Evolutionary conservation across 139 green algal species (phyloP), one percentile per base, ranked within the genome.

Genomic region (Micromonas pusilla): DNA sequence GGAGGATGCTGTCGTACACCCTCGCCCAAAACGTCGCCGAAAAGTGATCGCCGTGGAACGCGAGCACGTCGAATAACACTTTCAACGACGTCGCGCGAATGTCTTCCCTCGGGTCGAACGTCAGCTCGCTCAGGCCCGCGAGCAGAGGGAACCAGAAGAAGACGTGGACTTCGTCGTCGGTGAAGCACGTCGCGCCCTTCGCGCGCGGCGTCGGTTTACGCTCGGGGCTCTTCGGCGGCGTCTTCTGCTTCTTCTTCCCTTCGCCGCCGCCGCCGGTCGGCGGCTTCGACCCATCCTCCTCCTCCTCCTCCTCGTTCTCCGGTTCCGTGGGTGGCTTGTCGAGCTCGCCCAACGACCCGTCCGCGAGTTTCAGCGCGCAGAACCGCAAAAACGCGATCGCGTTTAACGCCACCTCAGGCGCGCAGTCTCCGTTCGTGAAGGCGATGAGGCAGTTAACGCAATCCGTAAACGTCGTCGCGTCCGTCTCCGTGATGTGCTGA

Each of bases 141-240:
- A 99, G 90, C 73, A 99, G 85, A 19, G 95, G 95, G 87, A 98
- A 98, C 96, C 96, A 99, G 83, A 97, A 98, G 87, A 97, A 97
- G 76, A 98, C 86, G 80, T 97, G 93, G 77, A 96, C 90, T 63
- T 99, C 92, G 13, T 89, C 86, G 80, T 96, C 91, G 0, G 89
- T 93, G 79, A 96, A 92, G 23, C 82, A 62, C 63, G 78, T 85
- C 63, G 33, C 71, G 28, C 73, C 75, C 0, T 66, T 66, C 25
- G 62, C 20, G 65, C 25, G 45, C n/a, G n/a, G n/a, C n/a, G n/a
- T n/a, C n/a, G n/a, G n/a, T n/a, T n/a, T n/a, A n/a, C n/a, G n/a
- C n/a, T n/a, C n/a, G n/a, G n/a, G n/a, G n/a, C n/a, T n/a, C n/a
- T n/a, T n/a, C n/a, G n/a, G n/a, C n/a, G n/a, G n/a, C 57, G 57